Evolutionary conservation across 2,329 filamentous ascomycete genomes (phyloP).

Genomic region (Cercospora zeina): DNA sequence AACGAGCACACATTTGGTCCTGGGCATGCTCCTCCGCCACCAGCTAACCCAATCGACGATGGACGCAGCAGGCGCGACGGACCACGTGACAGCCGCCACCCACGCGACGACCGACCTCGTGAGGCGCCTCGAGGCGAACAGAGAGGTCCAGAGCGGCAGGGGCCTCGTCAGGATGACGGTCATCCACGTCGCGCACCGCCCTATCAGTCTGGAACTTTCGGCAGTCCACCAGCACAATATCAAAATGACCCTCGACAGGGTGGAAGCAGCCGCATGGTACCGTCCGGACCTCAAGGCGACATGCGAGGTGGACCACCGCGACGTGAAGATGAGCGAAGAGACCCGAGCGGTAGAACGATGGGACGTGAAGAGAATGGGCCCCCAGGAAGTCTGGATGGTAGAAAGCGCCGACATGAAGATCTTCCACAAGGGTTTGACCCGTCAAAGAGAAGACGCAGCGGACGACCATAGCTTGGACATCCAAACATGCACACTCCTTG

Average conservation of each 20-base stretch:
- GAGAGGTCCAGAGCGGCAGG: conserved; percentile 12
- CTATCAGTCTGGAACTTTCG: conserved; percentile 21
- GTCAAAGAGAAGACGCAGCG: conserved; percentile 34
- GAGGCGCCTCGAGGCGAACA: conserved; percentile 22
- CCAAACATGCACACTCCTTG: background rate
- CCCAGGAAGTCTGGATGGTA: conserved; percentile 21
- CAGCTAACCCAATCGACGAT: conserved; percentile 31
- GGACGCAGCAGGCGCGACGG: conserved; percentile 29
- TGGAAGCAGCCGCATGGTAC: conserved; percentile 24
- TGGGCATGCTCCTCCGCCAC: conserved; percentile 23
- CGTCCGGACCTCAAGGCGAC: conserved; percentile 22
- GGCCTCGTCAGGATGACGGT: conserved; percentile 24
- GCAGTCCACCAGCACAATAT: conserved; percentile 26
- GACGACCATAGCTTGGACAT: conserved; percentile 9
- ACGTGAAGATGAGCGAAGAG: conserved; percentile 31
- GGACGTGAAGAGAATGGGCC: conserved; percentile 25
- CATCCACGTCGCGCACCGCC: conserved; percentile 25
- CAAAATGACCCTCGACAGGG: conserved; percentile 28
- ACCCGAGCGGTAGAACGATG: conserved; percentile 20
- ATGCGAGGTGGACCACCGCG: conserved; percentile 28
- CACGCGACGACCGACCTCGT: conserved; percentile 27
- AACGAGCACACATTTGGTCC: conserved; percentile 18
- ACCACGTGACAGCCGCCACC: conserved; percentile 33
- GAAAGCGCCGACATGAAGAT: conserved; percentile 39
- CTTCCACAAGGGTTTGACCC: conserved; percentile 27